Base-by-base conservation (phyloP, 805 yeast species). In the Tetrapisispora nanseiensis region DNA sequence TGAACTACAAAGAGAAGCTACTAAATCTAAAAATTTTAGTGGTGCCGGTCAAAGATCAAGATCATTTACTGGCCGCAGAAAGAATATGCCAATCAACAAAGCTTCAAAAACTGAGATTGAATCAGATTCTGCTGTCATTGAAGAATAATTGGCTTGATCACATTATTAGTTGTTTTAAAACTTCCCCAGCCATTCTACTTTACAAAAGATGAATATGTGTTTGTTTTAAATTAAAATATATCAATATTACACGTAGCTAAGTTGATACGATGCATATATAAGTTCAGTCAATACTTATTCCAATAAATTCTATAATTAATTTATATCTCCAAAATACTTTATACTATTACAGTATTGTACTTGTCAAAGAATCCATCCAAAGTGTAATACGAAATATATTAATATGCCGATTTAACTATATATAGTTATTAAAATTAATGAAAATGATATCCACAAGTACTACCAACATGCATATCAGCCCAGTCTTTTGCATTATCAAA, bases 401-500 rank as follows among this genome's bases (percentile, higher is more conserved):
- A n/a, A n/a, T n/a, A n/a, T n/a, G n/a, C n/a, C n/a, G n/a, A 21
- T 33, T 5, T 21, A 4, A 16, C 18, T 33, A 33, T 33, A 21
- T 32, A 19, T 19, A n/a, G 13, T 21, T 33, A 16, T 12, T 21
- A 13, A 22, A 23, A 35, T 42, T 37, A 51, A 27, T 55, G 54
- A 38, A 50, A 56, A 15, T 35, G 16, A 42, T 54, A 55, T 12
- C 60, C 64, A 42, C 58, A 59, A n/a, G 40, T 42, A 44, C 52
- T 55, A 8, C 61, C 90, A 36, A 86, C 75, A 61, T 89, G 96
- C 27, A 69, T 68, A 28, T 66, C 62, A 46, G 87, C 66, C 97
- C 97, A 87, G 33, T 72, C 79, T 50, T 83, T 89, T 31, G 83
- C 90, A 46, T 72, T 78, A 9, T 57, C 63, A 55, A 85, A 87